A percentile compares a stretch with the other conserved stretches of the same genome.
These are phyloP conservation scores for Geotrichum reessii DNA, from an alignment of 1,139 yeast genomes.

Conservation along the genomic window DNA sequence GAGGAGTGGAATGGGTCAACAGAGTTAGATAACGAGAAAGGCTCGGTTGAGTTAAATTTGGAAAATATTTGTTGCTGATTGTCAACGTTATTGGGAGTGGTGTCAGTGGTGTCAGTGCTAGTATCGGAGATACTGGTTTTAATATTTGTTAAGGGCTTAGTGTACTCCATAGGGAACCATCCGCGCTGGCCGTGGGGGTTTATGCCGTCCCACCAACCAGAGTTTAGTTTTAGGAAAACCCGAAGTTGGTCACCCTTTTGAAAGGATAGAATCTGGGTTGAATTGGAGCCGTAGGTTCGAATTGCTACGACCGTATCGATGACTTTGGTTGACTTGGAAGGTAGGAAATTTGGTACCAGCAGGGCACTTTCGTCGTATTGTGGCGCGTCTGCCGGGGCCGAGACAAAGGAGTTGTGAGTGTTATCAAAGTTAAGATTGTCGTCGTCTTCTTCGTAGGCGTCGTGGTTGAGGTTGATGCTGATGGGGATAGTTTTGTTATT, in stretches of 20 bases:
- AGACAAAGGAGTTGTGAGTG: neutral
- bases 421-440: neutral
- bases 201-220: slow-evolving; percentile 40
- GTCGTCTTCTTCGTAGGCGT: neutral
- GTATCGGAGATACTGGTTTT: neutral
- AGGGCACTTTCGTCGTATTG: neutral
- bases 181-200: slow-evolving; percentile 30
- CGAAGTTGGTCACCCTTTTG: slow-evolving; percentile 55
- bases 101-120: neutral
- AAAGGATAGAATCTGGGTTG: slow-evolving; percentile 60
- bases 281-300: slow-evolving; percentile 63
- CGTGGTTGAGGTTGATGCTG: neutral
- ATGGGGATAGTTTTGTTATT: neutral
- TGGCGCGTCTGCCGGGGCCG: neutral
- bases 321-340: slow-evolving; percentile 5
- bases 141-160: slow-evolving; percentile 12
- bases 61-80: neutral
- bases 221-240: slow-evolving; percentile 47
- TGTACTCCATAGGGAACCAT: slow-evolving; percentile 37
- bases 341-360: neutral
- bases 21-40: neutral
- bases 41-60: neutral
- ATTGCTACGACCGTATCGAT: slow-evolving; percentile 41
- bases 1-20: neutral
- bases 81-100: neutral